Base-by-base conservation (phyloP, 2,329 filamentous ascomycete species). In the Penicillium polonicum region DNA sequence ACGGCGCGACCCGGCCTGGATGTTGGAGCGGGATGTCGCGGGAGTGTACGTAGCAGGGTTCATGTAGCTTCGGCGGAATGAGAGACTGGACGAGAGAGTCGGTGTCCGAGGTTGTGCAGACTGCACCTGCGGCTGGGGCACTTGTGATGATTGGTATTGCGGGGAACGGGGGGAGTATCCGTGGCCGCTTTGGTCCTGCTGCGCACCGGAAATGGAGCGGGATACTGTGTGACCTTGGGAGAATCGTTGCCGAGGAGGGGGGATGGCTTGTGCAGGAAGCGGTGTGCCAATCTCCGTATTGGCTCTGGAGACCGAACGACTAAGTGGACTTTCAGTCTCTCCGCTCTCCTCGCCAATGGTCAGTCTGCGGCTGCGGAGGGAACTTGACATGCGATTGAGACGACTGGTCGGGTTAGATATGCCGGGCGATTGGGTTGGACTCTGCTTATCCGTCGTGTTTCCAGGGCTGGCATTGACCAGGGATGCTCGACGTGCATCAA, bases 401-500 rank as follows among this genome's bases (percentile, higher is more conserved):
- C 76, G 70, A 50, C 67, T 74, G 25, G 68, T 64, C n/a, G 76
- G 70, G 31, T 70, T 62, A 52, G 55, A 62, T 38, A 57, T 31
- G 41, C 57, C 61, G 5, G 65, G 60, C 21, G 65, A 59, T 41
- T 61, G 61, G 23, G 52, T 44, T 19, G 60, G 51, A n/a, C 55
- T 57, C 36, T 57, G 55, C 33, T 59, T 62, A 33, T 66, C 63
- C 15, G 49, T 57, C 46, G 60, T 72, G 55, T 43, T 58, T 42
- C 60, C 60, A 19, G 64, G 62, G 27, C 60, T 68, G 25, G 64
- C 55, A 17, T 69, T 72, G 44, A 71, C 68, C 25, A 76, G 58
- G 44, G 76, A 79, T 33, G 71, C 65, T 44, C 77, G 72, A 46
- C 78, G 76, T 43, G 72, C 69, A 49, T 79, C 78, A 9, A 79